A percentile compares a stretch with the other conserved stretches of the same genome.
These are phyloP conservation scores for Nakazawaea peltata DNA, from an alignment of 805 yeast genomes.

Conservation along the genomic window DNA sequence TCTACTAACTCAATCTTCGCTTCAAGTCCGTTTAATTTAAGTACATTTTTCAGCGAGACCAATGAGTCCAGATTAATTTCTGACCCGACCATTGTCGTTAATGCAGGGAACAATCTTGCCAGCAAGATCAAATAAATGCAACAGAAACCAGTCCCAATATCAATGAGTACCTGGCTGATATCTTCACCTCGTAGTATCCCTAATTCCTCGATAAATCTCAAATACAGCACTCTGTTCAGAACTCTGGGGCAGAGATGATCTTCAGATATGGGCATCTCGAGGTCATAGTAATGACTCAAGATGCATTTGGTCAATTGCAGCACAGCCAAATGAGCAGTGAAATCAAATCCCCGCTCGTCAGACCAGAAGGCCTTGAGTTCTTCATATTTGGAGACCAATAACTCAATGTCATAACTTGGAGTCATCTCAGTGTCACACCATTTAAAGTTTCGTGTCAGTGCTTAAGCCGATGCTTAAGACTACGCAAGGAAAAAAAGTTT, in stretches of 20 bases:
- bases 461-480: no score
- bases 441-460: no score
- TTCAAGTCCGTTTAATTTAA: slow-evolving; percentile 18
- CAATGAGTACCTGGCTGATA: slow-evolving; percentile 16
- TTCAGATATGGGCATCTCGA: slow-evolving; percentile 12
- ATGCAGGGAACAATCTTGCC: slow-evolving; percentile 11
- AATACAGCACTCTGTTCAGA: slow-evolving; percentile 21
- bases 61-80: slow-evolving; percentile 32
- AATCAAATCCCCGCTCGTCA: slow-evolving; percentile 13
- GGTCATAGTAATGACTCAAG: slow-evolving; percentile 12
- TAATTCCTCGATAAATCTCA: slow-evolving; percentile 14
- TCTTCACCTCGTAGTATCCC: neutral
- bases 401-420: slow-evolving; percentile 10
- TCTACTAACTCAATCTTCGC: no score
- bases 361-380: slow-evolving; percentile 12
- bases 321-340: slow-evolving; percentile 15
- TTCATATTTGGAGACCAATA: slow-evolving; percentile 13
- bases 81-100: slow-evolving; percentile 27
- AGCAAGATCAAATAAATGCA: slow-evolving; percentile 36
- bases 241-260: slow-evolving; percentile 24
- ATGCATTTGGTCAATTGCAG: slow-evolving; percentile 15
- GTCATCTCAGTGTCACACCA: neutral
- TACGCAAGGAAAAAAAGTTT: no score
- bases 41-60: slow-evolving; percentile 18
- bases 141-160: slow-evolving; percentile 42